These are phyloP conservation scores for Sclerotinia glacialis DNA, from an alignment of 2,329 filamentous ascomycete species.

Conservation along the genomic window DNA sequence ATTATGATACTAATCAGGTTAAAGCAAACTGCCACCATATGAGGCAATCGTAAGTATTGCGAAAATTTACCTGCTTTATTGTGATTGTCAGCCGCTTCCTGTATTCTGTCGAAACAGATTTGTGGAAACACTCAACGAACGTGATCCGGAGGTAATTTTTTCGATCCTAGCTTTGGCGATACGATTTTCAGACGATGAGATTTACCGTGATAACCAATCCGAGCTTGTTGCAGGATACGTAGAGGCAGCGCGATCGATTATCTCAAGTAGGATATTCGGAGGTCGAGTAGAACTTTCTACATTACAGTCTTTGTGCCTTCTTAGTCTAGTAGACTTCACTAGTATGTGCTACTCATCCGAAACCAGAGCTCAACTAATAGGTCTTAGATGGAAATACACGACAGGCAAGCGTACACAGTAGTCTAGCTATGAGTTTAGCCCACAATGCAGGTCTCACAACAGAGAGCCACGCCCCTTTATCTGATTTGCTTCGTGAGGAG, in stretches of 20 bases:
- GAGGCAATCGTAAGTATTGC: slow-evolving; percentile 43
- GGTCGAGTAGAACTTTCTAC: slow-evolving; percentile 43
- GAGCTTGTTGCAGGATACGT: slow-evolving; percentile 41
- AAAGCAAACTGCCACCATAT: slow-evolving; percentile 41
- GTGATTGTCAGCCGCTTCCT: slow-evolving; percentile 50
- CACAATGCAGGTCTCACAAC: slow-evolving; percentile 46
- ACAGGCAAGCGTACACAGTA: slow-evolving; percentile 45
- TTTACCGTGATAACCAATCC: slow-evolving; percentile 30
- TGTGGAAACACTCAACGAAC: slow-evolving; percentile 41
- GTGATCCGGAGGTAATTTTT: slow-evolving; percentile 42
- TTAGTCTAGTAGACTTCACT: slow-evolving; percentile 43
- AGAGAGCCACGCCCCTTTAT: slow-evolving; percentile 34
- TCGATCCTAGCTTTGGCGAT: slow-evolving; percentile 43
- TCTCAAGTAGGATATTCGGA: slow-evolving; percentile 41
- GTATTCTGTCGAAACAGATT: slow-evolving; percentile 47
- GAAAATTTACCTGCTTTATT: slow-evolving; percentile 47
- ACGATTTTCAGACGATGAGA: slow-evolving; percentile 42
- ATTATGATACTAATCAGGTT: neutral
- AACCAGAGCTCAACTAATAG: neutral
- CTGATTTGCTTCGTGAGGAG: slow-evolving; percentile 34
- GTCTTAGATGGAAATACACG: slow-evolving; percentile 45
- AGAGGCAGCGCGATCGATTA: slow-evolving; percentile 38
- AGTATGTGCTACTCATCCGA: slow-evolving; percentile 31
- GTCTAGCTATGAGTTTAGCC: slow-evolving; percentile 46
- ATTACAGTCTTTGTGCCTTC: slow-evolving; percentile 42